Evolutionary conservation across 305 asterid genomes (phyloP), one percentile per base, ranked within the genome.

Genomic region (Stenogyne calaminthoides): DNA sequence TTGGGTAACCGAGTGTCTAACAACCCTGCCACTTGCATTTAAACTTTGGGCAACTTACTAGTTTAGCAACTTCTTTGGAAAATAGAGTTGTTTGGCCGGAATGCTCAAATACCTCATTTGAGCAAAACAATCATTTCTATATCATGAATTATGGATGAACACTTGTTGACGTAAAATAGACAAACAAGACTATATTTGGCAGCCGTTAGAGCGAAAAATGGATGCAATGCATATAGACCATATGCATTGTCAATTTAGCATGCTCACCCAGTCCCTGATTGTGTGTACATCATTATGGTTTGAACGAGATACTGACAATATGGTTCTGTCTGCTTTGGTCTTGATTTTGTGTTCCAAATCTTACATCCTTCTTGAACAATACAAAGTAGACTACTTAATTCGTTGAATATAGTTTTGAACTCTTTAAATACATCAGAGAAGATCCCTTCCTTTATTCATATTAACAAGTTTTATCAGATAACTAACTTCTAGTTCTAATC

Each of bases 371-470:
- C n/a, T 5, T 49, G 52, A 61, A 7, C 39, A 59, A 37, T 22
- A 19, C 7, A 47, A 44, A 44, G 18, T 52, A 10, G 40, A 37
- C 63, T 19, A 27, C 44, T 25, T 42, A 25, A 42, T 7, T 29
- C 42, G 8, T 70, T 46, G 40, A 11, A 12, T 3, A 1, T 12
- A 27, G 39, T 63, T 42, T 14, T 44, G 25, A 18, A 0, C 71
- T 67, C 71, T 67, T 7, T 29, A 47, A 64, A 19, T 22, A 44
- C n/a, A 11, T 22, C 22, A 58, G 2, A 47, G 18, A 29, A 42
- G 49, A 71, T 57, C 65, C 58, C 49, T n/a, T 58, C 49, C 54
- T 62, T 20, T 32, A 67, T 54, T 9, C 16, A 32, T 16, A 27
- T 25, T 20, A 59, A 46, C 36, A 57, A 44, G 37, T 3, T 32